Base-by-base conservation (phyloP, 345 rosid species). In the Linum usitatissimum region DNA sequence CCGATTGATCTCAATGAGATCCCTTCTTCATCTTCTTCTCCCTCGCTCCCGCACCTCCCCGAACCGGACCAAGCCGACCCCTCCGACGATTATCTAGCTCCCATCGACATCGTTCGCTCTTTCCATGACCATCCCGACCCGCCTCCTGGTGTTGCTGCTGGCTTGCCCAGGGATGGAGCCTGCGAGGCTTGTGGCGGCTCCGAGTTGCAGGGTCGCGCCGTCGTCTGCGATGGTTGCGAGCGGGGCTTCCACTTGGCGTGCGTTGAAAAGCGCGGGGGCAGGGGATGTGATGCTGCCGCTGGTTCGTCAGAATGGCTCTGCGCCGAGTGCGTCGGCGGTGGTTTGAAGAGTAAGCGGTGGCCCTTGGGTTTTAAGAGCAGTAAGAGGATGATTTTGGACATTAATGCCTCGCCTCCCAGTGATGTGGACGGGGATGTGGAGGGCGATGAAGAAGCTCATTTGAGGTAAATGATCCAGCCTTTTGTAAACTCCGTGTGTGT, bases 1-100 rank as follows among this genome's bases (percentile, higher is more conserved):
- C 85, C 75, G 55, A 89, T 89, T 83, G 96, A 92, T 86, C 98
- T 92, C 76, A 92, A 92, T 76, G 96, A 92, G 93, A 87, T 89
- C 82, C 98, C 98, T 49, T 49, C 85, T 71, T 74, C 82, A 30
- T 63, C 64, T 28, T 66, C 68, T 61, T 60, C 53, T 21, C 59
- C 61, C 21, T 60, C 45, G 55, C 13, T 15, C 5, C 61, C 71
- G 61, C 42, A 12, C 45, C 53, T 9, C 57, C 51, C 55, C 53
- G 75, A 45, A 61, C 61, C 64, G 34, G 49, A 6, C 2, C 77
- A 74, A 21, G 69, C 66, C 5, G 88, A 87, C 60, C 64, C 95
- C 20, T 62, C 77, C 53, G 84, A 83, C 51, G 49, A 6, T 3
- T 76, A 70, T 18, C 71, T 64, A 3, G 88, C 85, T 63, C 64